Percentiles rank a stretch among this genome's conserved stretches.
Evolutionary conservation across 139 green algal genomes (phyloP).

Genomic region (Zygnema cylindricum): DNA sequence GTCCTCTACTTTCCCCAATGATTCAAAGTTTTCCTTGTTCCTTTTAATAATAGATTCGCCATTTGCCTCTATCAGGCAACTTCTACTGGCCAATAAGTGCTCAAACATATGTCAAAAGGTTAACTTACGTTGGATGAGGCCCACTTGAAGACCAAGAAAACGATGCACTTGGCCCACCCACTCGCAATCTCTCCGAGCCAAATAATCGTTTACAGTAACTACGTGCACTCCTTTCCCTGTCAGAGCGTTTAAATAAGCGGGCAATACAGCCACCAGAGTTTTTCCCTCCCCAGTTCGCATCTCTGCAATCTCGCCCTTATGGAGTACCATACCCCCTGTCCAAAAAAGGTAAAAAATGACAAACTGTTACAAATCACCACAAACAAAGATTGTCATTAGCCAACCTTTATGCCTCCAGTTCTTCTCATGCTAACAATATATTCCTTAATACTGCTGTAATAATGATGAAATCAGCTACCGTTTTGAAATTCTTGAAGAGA

Average conservation of each 20-base stretch:
- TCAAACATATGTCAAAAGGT: slow-evolving; percentile 21
- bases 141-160: slow-evolving; percentile 88
- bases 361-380: not conserved
- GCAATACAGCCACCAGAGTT: slow-evolving; percentile 93
- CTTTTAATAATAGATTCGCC: no score
- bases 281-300: slow-evolving; percentile 99
- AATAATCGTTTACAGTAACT: slow-evolving; percentile 98
- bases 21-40: no score
- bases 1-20: no score
- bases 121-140: slow-evolving; percentile 57
- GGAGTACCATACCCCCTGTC: slow-evolving; percentile 85
- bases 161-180: slow-evolving; percentile 90
- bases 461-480: no score
- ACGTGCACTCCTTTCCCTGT: slow-evolving; percentile 92
- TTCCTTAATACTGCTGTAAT: no score
- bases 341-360: not conserved
- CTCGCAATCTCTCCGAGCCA: slow-evolving; percentile 91
- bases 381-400: not conserved
- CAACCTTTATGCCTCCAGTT: not conserved
- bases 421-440: not conserved
- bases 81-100: no score
- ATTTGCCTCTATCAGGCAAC: no score
- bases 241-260: slow-evolving; percentile 96
- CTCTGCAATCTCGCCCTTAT: slow-evolving; percentile 93
- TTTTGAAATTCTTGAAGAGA: no score